Conservation (phyloP, 2,329 filamentous ascomycete species). For the Fusarium sp. region DNA sequence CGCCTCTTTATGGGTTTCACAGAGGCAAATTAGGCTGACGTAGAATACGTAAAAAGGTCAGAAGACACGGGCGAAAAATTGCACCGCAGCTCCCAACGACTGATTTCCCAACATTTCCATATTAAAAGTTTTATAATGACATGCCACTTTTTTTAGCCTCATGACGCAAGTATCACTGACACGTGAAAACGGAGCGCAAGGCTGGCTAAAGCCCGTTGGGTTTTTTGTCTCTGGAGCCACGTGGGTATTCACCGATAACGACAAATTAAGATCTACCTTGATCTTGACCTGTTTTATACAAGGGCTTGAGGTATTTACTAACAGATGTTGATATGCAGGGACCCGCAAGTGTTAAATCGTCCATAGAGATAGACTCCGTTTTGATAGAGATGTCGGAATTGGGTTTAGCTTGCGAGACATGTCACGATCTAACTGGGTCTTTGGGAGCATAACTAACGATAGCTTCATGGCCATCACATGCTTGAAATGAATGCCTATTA, state of each 20-base stretch:
- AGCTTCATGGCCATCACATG: background rate
- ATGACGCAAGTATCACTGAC: background rate
- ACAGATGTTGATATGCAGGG: background rate
- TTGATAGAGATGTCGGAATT: background rate
- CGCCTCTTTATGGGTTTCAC: background rate
- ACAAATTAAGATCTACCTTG: background rate
- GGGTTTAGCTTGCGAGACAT: background rate
- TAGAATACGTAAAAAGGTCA: background rate
- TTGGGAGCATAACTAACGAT: background rate
- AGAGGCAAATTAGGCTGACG: background rate
- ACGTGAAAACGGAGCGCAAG: background rate
- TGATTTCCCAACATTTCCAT: background rate
- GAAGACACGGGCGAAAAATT: background rate
- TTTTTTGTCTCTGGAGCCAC: background rate
- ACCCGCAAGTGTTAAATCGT: background rate
- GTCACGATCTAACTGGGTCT: background rate
- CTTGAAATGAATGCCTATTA: background rate
- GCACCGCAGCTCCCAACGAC: background rate
- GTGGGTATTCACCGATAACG: background rate
- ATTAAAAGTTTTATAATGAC: background rate
- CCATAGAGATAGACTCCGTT: background rate
- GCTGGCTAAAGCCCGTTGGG: background rate
- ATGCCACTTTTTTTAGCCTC: background rate
- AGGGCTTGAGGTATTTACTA: background rate
- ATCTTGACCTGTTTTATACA: rapidly evolving